Percentiles rank a stretch among this genome's conserved stretches.
Evolutionary conservation across 2,329 filamentous ascomycete genomes (phyloP).

Genomic region (Hypoxylon sp.): DNA sequence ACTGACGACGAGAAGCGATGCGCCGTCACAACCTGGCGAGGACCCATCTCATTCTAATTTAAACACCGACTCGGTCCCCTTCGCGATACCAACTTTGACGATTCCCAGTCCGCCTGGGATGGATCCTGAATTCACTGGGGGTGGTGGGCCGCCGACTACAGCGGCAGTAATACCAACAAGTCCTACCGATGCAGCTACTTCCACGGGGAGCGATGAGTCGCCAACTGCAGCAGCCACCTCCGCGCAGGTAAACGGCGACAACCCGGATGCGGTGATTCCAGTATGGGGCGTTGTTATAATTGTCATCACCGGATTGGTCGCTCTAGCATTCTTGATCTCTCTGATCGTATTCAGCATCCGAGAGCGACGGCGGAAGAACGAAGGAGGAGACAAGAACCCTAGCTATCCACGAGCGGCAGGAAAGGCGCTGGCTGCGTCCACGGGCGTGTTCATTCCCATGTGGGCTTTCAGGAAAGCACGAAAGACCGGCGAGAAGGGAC

Average conservation of each 20-base stretch:
- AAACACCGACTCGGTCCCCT: too few species aligned
- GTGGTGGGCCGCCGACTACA: too few species aligned
- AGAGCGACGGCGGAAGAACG: slow-evolving; percentile 11
- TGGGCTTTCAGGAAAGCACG: slow-evolving; percentile 11
- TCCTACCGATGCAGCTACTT: too few species aligned
- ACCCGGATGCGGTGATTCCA: not conserved
- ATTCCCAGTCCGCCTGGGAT: too few species aligned
- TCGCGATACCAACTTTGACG: too few species aligned
- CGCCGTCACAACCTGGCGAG: too few species aligned
- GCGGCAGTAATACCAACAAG: too few species aligned
- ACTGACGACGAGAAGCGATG: too few species aligned
- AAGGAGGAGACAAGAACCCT: not conserved
- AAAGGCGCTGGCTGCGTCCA: slow-evolving; percentile 7
- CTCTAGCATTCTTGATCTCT: slow-evolving; percentile 12
- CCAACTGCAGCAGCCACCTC: too few species aligned
- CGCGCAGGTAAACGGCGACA: not conserved
- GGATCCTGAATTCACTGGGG: too few species aligned
- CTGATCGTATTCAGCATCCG: not conserved
- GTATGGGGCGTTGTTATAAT: slow-evolving; percentile 22
- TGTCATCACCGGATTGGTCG: slow-evolving; percentile 7
- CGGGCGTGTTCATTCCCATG: slow-evolving; percentile 9
- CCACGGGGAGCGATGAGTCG: too few species aligned
- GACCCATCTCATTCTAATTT: too few species aligned
- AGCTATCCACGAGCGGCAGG: slow-evolving; percentile 7
- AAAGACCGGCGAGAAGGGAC: not conserved